These are phyloP conservation scores for Olyra latifolia DNA, from an alignment of 176 grass and related monocot genomes.

Conservation along the genomic window DNA sequence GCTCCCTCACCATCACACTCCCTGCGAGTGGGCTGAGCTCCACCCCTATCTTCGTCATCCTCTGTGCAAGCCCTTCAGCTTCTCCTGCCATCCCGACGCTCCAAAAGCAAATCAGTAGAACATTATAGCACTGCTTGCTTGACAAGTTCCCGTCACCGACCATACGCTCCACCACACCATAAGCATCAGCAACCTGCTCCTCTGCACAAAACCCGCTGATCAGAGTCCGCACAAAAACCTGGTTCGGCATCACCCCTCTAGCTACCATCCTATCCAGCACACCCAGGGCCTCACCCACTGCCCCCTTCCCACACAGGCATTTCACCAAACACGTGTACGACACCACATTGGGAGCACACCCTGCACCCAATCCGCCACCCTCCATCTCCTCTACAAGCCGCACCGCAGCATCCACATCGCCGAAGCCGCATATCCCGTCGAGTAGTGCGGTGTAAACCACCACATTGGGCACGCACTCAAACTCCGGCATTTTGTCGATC, in stretches of 20 bases:
- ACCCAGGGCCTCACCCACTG: constrained; percentile 44
- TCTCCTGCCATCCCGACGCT: constrained; percentile 33
- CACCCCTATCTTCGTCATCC: constrained; percentile 69
- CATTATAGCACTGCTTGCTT: constrained; percentile 51
- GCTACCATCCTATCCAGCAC: constrained; percentile 66
- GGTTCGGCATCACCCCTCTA: constrained; percentile 62
- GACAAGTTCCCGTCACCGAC: constrained; percentile 45
- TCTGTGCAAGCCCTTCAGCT: constrained; percentile 51
- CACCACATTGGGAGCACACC: constrained; percentile 67
- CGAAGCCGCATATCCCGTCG: constrained; percentile 55
- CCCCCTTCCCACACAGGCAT: constrained; percentile 61
- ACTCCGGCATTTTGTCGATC: constrained; percentile 56
- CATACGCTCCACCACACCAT: constrained; percentile 56
- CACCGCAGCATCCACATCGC: constrained; percentile 43
- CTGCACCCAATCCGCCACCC: background rate
- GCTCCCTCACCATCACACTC: constrained; percentile 60
- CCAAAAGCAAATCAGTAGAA: constrained; percentile 65
- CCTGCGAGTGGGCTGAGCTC: constrained; percentile 38
- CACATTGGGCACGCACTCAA: constrained; percentile 55
- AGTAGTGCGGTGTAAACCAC: constrained; percentile 69
- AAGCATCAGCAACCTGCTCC: background rate
- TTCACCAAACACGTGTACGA: constrained; percentile 90
- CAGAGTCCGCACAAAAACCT: constrained; percentile 54
- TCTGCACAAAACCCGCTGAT: constrained; percentile 49
- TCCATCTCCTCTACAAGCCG: constrained; percentile 68